Percentiles rank a stretch among this genome's conserved stretches.
Conservation (phyloP, 2,329 filamentous ascomycete species). For the Colletotrichum euphorbiae region DNA sequence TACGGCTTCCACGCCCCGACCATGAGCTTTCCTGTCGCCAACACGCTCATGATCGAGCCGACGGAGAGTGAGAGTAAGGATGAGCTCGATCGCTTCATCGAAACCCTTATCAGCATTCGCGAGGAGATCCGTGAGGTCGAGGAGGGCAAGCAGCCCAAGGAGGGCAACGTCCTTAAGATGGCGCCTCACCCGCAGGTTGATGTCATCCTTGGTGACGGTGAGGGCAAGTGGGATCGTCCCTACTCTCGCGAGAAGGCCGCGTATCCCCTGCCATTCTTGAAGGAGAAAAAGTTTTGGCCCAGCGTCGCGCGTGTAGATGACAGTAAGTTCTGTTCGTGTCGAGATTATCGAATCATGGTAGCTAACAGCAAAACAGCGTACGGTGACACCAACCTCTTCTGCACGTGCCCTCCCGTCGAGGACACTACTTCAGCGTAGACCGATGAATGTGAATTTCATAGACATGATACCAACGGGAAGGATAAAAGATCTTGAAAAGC, state of each 20-base stretch:
- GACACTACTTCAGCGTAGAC: slow-evolving; percentile 57
- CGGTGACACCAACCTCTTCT: slow-evolving; percentile 93
- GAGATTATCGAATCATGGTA: background rate
- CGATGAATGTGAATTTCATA: slow-evolving; percentile 24
- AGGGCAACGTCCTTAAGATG: slow-evolving; percentile 89
- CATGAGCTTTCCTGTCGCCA: slow-evolving; percentile 95
- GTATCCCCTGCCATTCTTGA: slow-evolving; percentile 84
- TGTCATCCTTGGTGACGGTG: slow-evolving; percentile 70
- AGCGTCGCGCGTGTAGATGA: slow-evolving; percentile 88
- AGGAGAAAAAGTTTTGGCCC: slow-evolving; percentile 99
- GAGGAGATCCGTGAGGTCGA: slow-evolving; percentile 87
- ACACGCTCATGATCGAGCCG: slow-evolving; percentile 98
- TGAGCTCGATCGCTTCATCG: slow-evolving; percentile 93
- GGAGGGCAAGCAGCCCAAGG: slow-evolving; percentile 78
- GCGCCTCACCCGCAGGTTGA: slow-evolving; percentile 88
- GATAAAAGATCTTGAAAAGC: background rate
- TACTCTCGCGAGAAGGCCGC: slow-evolving; percentile 87
- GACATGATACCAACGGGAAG: slow-evolving; percentile 26
- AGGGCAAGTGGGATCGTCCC: slow-evolving; percentile 78
- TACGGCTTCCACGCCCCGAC: slow-evolving; percentile 98
- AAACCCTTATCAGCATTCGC: slow-evolving; percentile 88
- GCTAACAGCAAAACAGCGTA: slow-evolving; percentile 69
- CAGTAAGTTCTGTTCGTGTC: slow-evolving; percentile 66
- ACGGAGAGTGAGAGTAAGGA: slow-evolving; percentile 93
- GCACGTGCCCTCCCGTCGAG: slow-evolving; percentile 90